A percentile compares a stretch with the other conserved stretches of the same genome.
These are phyloP conservation scores for Phaeoacremonium minimum DNA, from an alignment of 2,329 filamentous ascomycete species.

Conservation along the genomic window DNA sequence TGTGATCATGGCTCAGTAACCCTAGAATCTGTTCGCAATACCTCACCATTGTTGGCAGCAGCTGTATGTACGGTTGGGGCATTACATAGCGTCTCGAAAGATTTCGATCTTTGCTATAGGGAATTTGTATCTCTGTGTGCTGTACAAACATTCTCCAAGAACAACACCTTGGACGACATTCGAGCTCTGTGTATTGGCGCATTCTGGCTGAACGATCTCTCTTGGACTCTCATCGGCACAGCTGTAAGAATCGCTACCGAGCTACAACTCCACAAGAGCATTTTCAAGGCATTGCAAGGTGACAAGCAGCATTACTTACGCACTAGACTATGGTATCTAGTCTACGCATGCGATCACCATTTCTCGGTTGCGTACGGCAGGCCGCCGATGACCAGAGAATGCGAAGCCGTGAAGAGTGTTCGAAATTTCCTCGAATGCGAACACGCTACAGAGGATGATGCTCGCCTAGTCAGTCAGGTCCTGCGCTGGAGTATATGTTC, in stretches of 20 bases:
- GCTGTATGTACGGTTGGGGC: constrained; percentile 56
- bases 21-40: constrained; percentile 44
- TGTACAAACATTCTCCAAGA: constrained; percentile 51
- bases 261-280: constrained; percentile 49
- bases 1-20: constrained; percentile 44
- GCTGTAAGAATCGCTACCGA: constrained; percentile 55
- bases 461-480: constrained; percentile 53
- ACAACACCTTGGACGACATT: constrained; percentile 53
- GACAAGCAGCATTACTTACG: constrained; percentile 45
- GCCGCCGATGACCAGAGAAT: constrained; percentile 18
- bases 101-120: constrained; percentile 50
- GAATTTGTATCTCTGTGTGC: constrained; percentile 54
- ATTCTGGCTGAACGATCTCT: constrained; percentile 59
- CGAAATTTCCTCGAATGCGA: constrained; percentile 43
- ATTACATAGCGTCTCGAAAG: constrained; percentile 47
- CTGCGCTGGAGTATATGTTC: constrained; percentile 53
- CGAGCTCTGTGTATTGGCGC: constrained; percentile 57
- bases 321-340: constrained; percentile 53
- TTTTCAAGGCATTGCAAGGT: constrained; percentile 40
- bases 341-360: constrained; percentile 25
- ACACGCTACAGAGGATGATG: constrained; percentile 48
- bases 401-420: constrained; percentile 4
- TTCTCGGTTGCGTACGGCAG: constrained; percentile 25
- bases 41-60: constrained; percentile 51
- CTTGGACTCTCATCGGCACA: constrained; percentile 57